Evolutionary conservation across 2,329 filamentous ascomycete genomes (phyloP), one percentile per base, ranked within the genome.

Genomic region (Pseudogymnoascus sp.): DNA sequence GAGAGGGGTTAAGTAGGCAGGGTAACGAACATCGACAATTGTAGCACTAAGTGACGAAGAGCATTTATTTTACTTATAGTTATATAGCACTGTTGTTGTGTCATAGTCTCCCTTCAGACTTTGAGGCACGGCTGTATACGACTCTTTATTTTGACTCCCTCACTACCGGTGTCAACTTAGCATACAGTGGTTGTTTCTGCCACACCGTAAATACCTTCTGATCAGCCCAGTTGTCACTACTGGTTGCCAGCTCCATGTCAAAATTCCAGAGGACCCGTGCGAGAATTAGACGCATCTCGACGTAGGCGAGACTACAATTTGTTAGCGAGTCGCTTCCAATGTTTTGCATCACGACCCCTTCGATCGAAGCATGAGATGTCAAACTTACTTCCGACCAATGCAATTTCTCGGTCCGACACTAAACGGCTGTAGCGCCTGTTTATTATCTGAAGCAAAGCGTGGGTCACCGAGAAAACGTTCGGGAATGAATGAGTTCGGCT

Each of bases 391-490:
- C 29, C 47, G 61, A 8, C 66, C 67, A 13, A 67, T 35, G 33
- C 67, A 68, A 40, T 63, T 64, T 38, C 67, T 59, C 1, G 65
- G 63, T 1, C 67, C 67, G 7, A 64, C 5, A 13, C 40, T 60
- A 26, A 66, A 68, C 10, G 67, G 66, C n/a, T 66, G 60, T 2
- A 63, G 13, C 6, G 62, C 66, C 5, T 47, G 50, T 38, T 61
- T 47, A 16, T 62, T 63, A 38, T 68, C 65, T n/a, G 64, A 21
- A 10, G 38, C 59, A 59, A 63, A 67, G 11, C 61, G 56, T 6
- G 59, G 13, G 2, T 40, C 56, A 2, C 29, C 35, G 64, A 50
- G 76, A 75, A 76, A 78, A 0, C 76, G 67, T 24, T 70, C 66
- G 2, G 67, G 69, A 7, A 66, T 53, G 56, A 70, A 70, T 13